Conservation (phyloP, 2,329 filamentous ascomycete species). For the Fonsecaea monophora region DNA sequence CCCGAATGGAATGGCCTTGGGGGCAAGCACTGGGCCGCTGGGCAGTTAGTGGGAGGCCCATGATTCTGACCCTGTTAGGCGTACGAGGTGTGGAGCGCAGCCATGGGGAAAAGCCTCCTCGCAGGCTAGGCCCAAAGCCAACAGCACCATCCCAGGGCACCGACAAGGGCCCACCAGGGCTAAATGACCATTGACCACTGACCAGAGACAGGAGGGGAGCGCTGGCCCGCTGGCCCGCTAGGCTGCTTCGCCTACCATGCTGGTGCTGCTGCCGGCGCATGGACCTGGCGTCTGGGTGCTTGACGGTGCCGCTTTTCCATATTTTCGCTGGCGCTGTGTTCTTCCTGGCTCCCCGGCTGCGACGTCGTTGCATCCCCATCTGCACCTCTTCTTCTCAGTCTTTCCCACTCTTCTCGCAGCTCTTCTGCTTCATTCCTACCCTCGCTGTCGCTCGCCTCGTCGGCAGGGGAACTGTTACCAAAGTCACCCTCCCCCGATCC, state of each 20-base stretch:
- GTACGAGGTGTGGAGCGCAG: not conserved
- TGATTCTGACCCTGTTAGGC: constrained; percentile 4
- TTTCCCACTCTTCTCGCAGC: constrained; percentile 5
- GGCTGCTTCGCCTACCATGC: constrained; percentile 12
- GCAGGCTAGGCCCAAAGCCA: not conserved
- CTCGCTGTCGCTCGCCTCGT: constrained; percentile 8
- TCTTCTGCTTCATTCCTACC: not conserved
- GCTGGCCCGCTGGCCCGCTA: constrained; percentile 12
- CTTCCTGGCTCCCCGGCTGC: constrained; percentile 14
- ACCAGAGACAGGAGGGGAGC: constrained; percentile 12
- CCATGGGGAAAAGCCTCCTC: not conserved
- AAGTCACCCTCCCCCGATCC: not conserved
- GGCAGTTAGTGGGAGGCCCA: constrained; percentile 2
- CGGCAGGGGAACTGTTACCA: constrained; percentile 1
- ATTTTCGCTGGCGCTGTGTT: constrained; percentile 10
- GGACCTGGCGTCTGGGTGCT: constrained; percentile 11
- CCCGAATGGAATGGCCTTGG: constrained; percentile 1
- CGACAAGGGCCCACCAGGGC: not conserved
- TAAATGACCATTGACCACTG: not conserved
- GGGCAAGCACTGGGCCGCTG: no score
- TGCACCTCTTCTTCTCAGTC: constrained; percentile 5
- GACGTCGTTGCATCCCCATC: constrained; percentile 7
- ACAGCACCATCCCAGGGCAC: constrained; percentile 6
- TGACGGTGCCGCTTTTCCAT: constrained; percentile 20
- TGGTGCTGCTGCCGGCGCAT: constrained; percentile 18